Percentiles rank a stretch among this genome's conserved stretches.
phyloP scores from a whole-genome alignment of 108 stramenopile genomes.

The Cylindrotheca closterium region DNA sequence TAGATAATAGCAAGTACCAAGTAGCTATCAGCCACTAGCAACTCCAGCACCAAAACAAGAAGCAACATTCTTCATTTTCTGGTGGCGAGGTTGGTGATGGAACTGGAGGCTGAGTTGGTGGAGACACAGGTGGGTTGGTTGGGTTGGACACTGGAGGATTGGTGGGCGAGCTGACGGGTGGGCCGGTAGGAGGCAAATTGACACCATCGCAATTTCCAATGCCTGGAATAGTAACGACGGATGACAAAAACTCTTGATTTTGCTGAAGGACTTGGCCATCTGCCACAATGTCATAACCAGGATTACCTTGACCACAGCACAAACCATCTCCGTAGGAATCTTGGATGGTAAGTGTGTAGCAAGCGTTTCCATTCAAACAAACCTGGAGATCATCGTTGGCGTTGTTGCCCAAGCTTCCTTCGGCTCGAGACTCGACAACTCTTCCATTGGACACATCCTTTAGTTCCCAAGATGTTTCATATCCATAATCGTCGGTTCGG shows the following conservation, averaged over 20 bases:
- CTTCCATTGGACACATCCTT: background rate
- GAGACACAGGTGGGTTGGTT: background rate
- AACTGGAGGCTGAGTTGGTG: background rate
- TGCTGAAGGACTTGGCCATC: too few species aligned
- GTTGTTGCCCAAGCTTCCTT: background rate
- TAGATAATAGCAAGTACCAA: too few species aligned
- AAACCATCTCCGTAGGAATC: slow-evolving; percentile 15
- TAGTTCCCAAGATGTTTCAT: slow-evolving; percentile 6
- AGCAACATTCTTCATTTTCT: too few species aligned
- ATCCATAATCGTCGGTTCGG: slow-evolving; percentile 11
- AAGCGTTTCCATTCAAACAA: background rate
- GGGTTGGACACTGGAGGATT: slow-evolving; percentile 5
- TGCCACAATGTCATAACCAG: too few species aligned
- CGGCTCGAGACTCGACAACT: background rate
- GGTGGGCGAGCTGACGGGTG: slow-evolving; percentile 6
- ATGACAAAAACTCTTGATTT: too few species aligned
- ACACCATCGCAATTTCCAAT: slow-evolving; percentile 10
- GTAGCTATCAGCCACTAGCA: too few species aligned
- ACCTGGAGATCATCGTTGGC: slow-evolving; percentile 9
- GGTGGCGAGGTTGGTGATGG: slow-evolving; percentile 1
- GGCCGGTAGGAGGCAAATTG: background rate
- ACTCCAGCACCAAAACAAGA: too few species aligned
- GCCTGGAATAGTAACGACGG: background rate
- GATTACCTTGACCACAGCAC: too few species aligned
- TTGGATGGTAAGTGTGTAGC: background rate